Evolutionary conservation across 1,284 basidiomycete genomes (phyloP).

Genomic region (Coniferiporia sulphurascens): DNA sequence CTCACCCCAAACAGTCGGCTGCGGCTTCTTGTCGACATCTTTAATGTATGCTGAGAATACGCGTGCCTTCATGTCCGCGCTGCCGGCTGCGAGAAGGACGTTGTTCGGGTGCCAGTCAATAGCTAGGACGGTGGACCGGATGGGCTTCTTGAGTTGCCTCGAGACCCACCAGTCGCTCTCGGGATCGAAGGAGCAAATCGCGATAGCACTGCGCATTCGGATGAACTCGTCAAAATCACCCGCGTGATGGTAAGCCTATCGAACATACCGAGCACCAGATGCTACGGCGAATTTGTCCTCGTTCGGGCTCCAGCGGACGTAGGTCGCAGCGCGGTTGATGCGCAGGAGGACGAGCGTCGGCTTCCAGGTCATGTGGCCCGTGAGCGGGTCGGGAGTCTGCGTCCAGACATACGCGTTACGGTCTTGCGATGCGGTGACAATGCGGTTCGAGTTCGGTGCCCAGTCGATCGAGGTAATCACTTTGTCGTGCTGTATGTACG

Average conservation of each 20-base stretch:
- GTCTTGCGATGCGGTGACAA: conserved; percentile 98
- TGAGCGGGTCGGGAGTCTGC: conserved; percentile 66
- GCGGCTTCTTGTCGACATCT: conserved; percentile 94
- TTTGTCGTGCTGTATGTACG: conserved; percentile 90
- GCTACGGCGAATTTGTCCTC: conserved; percentile 99
- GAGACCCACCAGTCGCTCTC: conserved; percentile 99
- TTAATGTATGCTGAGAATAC: conserved; percentile 99
- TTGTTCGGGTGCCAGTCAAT: conserved; percentile 99
- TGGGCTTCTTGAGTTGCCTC: conserved; percentile 95
- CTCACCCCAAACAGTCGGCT: conserved; percentile 92
- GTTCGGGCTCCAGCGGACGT: conserved; percentile 93
- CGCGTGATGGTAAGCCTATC: neutral
- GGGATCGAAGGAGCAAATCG: conserved; percentile 91
- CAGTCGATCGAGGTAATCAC: conserved; percentile 98
- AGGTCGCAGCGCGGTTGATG: conserved; percentile 94
- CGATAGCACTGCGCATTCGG: conserved; percentile 72
- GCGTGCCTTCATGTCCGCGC: conserved; percentile 92
- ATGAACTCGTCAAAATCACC: neutral
- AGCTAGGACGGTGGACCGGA: conserved; percentile 87
- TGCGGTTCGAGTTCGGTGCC: conserved; percentile 94
- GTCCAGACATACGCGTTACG: conserved; percentile 99
- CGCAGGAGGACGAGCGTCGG: conserved; percentile 95
- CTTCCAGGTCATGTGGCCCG: conserved; percentile 79
- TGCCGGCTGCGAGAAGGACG: conserved; percentile 90
- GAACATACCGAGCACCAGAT: conserved; percentile 80